A percentile compares a stretch with the other conserved stretches of the same genome.
Conservation (phyloP, 2,329 filamentous ascomycete genomes). For the Neophaeococcomyces aloes region DNA sequence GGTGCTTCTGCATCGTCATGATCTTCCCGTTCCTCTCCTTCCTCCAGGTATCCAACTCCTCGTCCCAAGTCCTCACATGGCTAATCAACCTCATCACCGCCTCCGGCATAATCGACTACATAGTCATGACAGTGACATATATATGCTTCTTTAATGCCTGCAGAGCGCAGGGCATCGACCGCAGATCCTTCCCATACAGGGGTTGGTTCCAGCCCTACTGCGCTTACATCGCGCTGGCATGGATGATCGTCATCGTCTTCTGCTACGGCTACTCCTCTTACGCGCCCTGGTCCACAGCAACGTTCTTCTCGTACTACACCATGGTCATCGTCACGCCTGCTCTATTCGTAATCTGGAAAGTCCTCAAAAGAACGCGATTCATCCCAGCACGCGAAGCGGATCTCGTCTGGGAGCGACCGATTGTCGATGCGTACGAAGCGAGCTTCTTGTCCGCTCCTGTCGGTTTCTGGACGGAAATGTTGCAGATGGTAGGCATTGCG, state of each 20-base stretch:
- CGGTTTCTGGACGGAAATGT: conserved; percentile 21
- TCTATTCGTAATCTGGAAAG: conserved; percentile 52
- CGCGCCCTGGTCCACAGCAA: conserved; percentile 54
- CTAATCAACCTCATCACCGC: conserved; percentile 48
- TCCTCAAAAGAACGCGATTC: conserved; percentile 49
- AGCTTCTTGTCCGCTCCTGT: conserved; percentile 40
- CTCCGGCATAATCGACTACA: conserved; percentile 38
- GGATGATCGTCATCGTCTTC: conserved; percentile 56
- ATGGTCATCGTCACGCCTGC: conserved; percentile 47
- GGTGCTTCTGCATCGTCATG: conserved; percentile 54
- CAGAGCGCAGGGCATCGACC: conserved; percentile 43
- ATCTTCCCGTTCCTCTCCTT: conserved; percentile 58
- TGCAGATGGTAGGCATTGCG: conserved; percentile 16
- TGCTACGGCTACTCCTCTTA: conserved; percentile 65
- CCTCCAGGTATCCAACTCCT: conserved; percentile 41
- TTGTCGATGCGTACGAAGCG: conserved; percentile 49
- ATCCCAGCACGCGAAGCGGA: conserved; percentile 47
- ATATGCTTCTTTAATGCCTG: conserved; percentile 47
- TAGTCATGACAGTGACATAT: conserved; percentile 50
- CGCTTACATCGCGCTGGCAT: conserved; percentile 52
- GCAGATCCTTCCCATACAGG: conserved; percentile 46
- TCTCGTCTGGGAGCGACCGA: conserved; percentile 50
- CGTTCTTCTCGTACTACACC: conserved; percentile 58
- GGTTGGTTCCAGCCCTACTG: conserved; percentile 57
- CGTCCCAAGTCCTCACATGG: conserved; percentile 43